Evolutionary conservation across 192 early-diverging fungal species (phyloP), one percentile per base, ranked within the genome.

Genomic region (Backusella westeae): DNA sequence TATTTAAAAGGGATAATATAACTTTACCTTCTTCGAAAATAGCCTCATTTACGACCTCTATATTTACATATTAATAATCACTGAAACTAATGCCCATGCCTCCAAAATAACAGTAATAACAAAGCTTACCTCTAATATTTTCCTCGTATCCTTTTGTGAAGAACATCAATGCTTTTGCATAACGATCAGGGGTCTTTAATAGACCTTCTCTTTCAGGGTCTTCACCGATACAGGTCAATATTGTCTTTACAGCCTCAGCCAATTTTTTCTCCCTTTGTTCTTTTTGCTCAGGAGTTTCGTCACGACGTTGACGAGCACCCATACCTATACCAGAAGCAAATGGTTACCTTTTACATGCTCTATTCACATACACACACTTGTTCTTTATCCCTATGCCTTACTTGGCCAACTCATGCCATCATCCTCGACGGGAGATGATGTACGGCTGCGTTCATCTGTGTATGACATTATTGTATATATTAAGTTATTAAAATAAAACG

Each of bases 81-180:
- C 1, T 17, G 35, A 76, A n/a, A 39, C n/a, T 12, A n/a, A 29
- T 32, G 0, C 46, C 35, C 15, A 23, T 42, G 41, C 14, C 17
- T 44, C 15, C 46, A 29, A 32, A 6, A 26, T 23, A 32, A n/a
- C 5, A 19, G 9, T 36, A 5, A 14, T 63, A 53, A 74, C 5
- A 49, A 49, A 21, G 19, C 19, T 75, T 84, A 91, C 88, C 86
- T 77, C 88, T 89, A 74, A 99, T 88, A 23, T 90, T 91, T 81
- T 92, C 90, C 81, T 99, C 97, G 84, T 99, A 99, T n/a, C 98
- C 98, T 83, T 98, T 94, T 19, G 98, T 97, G 78, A 99, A 94
- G 77, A 98, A 99, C 92, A 97, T 93, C 26, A 99, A 84, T 8
- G 98, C 97, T 83, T 97, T 96, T 44, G 98, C 98, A 82, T 97